Evolutionary conservation across 371 early-diverging fungal genomes (phyloP).

Genomic region (Mortierella sp.): DNA sequence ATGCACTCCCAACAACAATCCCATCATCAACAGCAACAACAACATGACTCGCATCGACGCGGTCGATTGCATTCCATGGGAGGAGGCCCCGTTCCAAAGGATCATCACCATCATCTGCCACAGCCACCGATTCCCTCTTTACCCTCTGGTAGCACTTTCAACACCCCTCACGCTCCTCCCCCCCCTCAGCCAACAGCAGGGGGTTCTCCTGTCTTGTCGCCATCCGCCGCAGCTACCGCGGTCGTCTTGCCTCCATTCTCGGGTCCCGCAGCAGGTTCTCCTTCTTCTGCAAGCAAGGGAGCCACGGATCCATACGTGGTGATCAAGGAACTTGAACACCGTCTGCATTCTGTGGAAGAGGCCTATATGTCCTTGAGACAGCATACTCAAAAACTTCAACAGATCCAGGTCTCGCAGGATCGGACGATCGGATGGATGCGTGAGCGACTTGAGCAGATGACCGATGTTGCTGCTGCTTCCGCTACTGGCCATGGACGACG

Average conservation of each 20-base stretch:
- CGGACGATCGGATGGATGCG: conserved; percentile 50
- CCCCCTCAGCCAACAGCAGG: background rate
- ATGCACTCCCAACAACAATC: conserved; percentile 7
- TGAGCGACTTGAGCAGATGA: conserved; percentile 42
- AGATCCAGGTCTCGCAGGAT: conserved; percentile 36
- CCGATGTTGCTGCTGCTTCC: conserved; percentile 7
- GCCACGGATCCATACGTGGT: background rate
- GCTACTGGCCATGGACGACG: conserved; percentile 7
- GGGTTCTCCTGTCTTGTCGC: background rate
- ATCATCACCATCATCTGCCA: conserved; percentile 14
- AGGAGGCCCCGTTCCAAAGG: conserved; percentile 23
- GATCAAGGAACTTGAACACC: conserved; percentile 29
- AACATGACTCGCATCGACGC: conserved; percentile 27
- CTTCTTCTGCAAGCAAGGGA: background rate
- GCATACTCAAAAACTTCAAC: conserved; percentile 38
- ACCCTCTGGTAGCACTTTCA: conserved; percentile 38
- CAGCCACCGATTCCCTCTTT: conserved; percentile 36
- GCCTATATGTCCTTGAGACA: conserved; percentile 34
- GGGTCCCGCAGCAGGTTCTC: background rate
- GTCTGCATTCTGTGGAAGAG: conserved; percentile 36
- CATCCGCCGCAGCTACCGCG: conserved; percentile 6
- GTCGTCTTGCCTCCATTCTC: background rate
- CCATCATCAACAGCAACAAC: conserved; percentile 15
- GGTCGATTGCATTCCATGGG: conserved; percentile 38
- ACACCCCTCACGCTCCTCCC: conserved; percentile 15